phyloP scores from a whole-genome alignment of 805 yeast genomes.

The Saturnispora diversa region DNA sequence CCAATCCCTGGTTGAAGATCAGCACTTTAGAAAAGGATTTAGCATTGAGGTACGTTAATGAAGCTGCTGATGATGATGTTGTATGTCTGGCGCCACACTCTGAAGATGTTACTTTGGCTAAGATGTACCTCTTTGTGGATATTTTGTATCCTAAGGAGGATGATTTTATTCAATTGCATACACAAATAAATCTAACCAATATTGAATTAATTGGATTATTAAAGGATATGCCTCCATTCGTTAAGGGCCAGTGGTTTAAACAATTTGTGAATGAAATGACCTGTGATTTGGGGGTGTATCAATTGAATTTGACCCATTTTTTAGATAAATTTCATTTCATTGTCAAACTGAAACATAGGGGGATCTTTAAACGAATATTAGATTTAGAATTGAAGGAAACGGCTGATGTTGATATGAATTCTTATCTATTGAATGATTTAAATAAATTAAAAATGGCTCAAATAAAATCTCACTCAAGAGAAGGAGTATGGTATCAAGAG shows the following conservation, averaged over 20 bases:
- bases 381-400: not conserved
- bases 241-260: no score
- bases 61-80: not conserved
- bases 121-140: not conserved
- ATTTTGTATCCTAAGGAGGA: constrained; percentile 3
- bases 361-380: constrained; percentile 9
- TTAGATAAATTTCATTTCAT: not conserved
- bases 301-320: not conserved
- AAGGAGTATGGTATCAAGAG: constrained; percentile 2
- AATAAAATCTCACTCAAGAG: not conserved
- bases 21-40: no score
- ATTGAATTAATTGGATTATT: not conserved
- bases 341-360: constrained; percentile 7
- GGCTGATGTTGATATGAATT: constrained; percentile 7
- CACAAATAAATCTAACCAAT: not conserved
- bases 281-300: constrained; percentile 7
- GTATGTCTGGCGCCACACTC: not conserved
- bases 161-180: constrained; percentile 9
- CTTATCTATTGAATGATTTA: constrained; percentile 12
- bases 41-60: no score
- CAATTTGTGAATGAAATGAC: no score
- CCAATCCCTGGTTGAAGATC: no score
- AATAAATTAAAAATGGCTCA: not conserved
- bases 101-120: not conserved
- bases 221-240: not conserved